phyloP scores from a whole-genome alignment of 1,284 basidiomycete genomes.

The Apiotrichum sp. region DNA sequence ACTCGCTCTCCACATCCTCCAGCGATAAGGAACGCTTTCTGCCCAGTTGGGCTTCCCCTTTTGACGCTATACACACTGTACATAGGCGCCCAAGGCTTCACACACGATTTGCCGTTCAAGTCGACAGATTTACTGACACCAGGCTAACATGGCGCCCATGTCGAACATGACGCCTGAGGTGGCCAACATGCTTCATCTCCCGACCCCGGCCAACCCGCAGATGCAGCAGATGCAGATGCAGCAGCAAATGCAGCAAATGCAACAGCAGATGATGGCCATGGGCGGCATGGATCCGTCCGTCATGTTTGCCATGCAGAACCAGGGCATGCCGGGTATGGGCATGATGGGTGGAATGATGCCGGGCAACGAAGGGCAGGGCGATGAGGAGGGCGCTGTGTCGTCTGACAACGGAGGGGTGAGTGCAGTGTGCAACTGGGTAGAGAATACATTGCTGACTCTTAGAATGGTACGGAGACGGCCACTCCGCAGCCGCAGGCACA shows the following conservation, averaged over 20 bases:
- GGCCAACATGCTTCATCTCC: constrained; percentile 27
- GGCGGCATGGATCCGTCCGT: constrained; percentile 42
- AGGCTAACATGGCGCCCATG: constrained; percentile 34
- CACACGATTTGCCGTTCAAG: too few species aligned
- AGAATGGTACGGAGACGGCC: too few species aligned
- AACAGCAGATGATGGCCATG: constrained; percentile 39
- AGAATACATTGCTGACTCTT: not conserved
- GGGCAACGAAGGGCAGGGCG: constrained; percentile 3
- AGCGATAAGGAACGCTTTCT: too few species aligned
- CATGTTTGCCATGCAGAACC: constrained; percentile 27
- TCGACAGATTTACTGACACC: not conserved
- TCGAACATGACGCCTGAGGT: constrained; percentile 31
- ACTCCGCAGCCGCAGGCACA: not conserved
- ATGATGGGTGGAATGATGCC: constrained; percentile 15
- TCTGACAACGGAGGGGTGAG: not conserved
- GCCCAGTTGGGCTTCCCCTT: too few species aligned
- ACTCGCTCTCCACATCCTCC: too few species aligned
- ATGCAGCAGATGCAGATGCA: constrained; percentile 48
- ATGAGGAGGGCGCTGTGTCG: constrained; percentile 4
- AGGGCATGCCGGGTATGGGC: constrained; percentile 17
- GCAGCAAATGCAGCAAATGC: constrained; percentile 33
- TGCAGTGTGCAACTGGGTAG: not conserved
- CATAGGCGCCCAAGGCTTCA: too few species aligned
- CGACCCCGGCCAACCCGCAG: constrained; percentile 11
- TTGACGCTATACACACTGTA: too few species aligned